These are phyloP conservation scores for Dictyophora rubrovolvata DNA, from an alignment of 768 basidiomycete genomes.

Conservation along the genomic window DNA sequence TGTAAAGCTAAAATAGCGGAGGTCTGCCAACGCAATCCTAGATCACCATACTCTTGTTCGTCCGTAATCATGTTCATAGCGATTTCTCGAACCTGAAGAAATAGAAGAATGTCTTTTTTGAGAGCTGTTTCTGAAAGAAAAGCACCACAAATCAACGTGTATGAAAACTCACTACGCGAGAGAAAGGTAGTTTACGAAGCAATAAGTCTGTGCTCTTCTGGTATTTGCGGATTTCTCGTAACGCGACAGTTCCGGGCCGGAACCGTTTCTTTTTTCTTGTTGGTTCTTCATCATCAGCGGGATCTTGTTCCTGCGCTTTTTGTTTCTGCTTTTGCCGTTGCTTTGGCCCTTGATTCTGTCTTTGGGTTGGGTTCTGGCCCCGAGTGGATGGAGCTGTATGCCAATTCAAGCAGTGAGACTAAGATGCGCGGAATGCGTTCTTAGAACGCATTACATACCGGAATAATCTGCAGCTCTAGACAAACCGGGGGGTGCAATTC, in stretches of 20 bases:
- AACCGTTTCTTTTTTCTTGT: constrained; percentile 48
- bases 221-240: constrained; percentile 89
- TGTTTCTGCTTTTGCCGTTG: constrained; percentile 7
- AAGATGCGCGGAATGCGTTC: background rate
- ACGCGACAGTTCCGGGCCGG: constrained; percentile 81
- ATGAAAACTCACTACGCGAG: constrained; percentile 62
- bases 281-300: constrained; percentile 16
- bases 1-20: constrained; percentile 90
- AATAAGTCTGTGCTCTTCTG: constrained; percentile 89
- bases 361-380: no score
- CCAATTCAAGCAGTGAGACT: no score
- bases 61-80: constrained; percentile 84
- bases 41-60: constrained; percentile 46
- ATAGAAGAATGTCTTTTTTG: background rate
- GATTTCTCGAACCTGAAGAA: constrained; percentile 81
- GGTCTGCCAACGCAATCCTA: constrained; percentile 84
- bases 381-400: background rate
- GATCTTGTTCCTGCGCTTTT: constrained; percentile 17
- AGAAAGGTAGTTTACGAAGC: constrained; percentile 82
- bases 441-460: background rate
- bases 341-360: background rate
- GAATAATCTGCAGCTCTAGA: background rate
- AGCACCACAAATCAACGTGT: background rate
- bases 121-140: background rate
- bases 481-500: constrained; percentile 35